phyloP scores from a whole-genome alignment of 2,329 filamentous ascomycete species.

The Pseudogymnoascus sp. region DNA sequence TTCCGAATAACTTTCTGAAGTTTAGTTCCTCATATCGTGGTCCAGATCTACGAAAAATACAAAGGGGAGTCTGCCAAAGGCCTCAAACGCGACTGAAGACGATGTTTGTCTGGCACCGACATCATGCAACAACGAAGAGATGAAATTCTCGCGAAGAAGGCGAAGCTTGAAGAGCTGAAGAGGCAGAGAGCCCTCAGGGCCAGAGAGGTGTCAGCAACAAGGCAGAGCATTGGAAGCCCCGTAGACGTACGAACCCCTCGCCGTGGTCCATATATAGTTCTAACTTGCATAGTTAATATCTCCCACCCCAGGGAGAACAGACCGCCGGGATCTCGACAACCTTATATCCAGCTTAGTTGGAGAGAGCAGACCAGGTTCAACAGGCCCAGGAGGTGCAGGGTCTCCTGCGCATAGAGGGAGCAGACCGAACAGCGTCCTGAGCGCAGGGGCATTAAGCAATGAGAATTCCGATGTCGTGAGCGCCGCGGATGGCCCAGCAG shows the following conservation, averaged over 20 bases:
- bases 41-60: conserved; percentile 2
- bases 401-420: conserved; percentile 66
- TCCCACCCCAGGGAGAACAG: conserved; percentile 62
- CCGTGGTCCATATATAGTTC: not conserved
- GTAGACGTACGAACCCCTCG: conserved; percentile 56
- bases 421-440: conserved; percentile 79
- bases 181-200: conserved; percentile 79
- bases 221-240: conserved; percentile 60
- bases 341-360: conserved; percentile 79
- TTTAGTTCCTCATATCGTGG: not conserved
- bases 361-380: conserved; percentile 65
- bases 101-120: conserved; percentile 8
- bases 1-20: not conserved
- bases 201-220: conserved; percentile 63
- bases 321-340: conserved; percentile 71
- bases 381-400: conserved; percentile 53
- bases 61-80: conserved; percentile 4
- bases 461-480: conserved; percentile 57
- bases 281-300: conserved; percentile 49
- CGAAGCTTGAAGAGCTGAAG: conserved; percentile 93
- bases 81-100: conserved; percentile 7
- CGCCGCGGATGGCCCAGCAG: conserved; percentile 36
- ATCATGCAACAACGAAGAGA: conserved; percentile 73
- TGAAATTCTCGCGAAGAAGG: conserved; percentile 94
- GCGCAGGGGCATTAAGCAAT: conserved; percentile 71